Evolutionary conservation across 768 basidiomycete species (phyloP), one percentile per base, ranked within the genome.

Genomic region (Rhizopogon rudus): DNA sequence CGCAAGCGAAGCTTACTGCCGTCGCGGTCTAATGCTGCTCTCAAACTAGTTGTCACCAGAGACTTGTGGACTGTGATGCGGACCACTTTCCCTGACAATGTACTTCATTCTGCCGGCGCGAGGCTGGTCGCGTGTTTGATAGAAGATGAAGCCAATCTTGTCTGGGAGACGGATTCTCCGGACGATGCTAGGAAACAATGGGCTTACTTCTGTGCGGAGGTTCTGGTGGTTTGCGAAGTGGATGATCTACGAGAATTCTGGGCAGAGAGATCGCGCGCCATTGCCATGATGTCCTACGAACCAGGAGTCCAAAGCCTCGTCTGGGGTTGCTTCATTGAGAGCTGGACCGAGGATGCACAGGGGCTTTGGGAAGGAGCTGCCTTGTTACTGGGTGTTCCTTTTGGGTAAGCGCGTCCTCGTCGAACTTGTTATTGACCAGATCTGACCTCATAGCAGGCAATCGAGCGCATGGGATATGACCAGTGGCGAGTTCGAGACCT

Each of bases 161-260:
- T 78, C 31, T 70, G 67, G 56, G 73, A 76, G 48, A 71, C 76
- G 17, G 76, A 77, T 40, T 63, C 70, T 16, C 69, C 72, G 2
- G 73, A 79, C 39, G 69, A 75, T 31, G 77, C 82, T 10, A 75
- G 79, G 46, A 68, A 65, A 16, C 73, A 79, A 40, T 91, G 89
- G 89, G 77, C 81, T 2, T 69, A 63, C 14, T 65, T 91, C 0
- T 86, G 83, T 55, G 76, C 82, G 9, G 84, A 87, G 51, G 74
- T 78, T 6, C 57, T 81, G 31, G 67, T 75, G 8, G 66, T 76
- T 17, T 81, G 80, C 55, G 80, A 82, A 48, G 59, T 67, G 3
- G 72, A 77, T 6, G 68, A 72, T n/a, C 58, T 86, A 56, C 69
- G 73, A 51, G 72, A 65, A 29, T 88, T 89, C 64, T 87, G 85